Percentiles rank a stretch among this genome's conserved stretches.
Evolutionary conservation across 768 basidiomycete genomes (phyloP).

Genomic region (Hericium coralloides): DNA sequence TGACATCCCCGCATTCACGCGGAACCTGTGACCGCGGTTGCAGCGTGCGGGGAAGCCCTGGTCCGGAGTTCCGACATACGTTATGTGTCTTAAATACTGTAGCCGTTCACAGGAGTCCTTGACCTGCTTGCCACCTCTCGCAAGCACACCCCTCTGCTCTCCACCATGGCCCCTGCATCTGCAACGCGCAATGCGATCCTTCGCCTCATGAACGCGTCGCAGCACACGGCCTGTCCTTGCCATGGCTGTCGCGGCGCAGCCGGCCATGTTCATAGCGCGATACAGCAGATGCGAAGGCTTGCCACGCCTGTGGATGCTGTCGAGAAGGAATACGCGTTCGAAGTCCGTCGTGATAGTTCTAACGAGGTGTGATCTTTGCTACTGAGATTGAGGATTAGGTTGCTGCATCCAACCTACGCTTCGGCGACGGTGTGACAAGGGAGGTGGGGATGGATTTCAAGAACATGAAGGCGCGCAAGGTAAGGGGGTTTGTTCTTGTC

Average conservation of each 20-base stretch:
- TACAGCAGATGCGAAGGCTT: slow-evolving; percentile 59
- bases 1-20: too few species aligned
- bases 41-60: neutral
- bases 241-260: slow-evolving; percentile 50
- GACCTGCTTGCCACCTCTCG: neutral
- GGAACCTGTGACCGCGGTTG: too few species aligned
- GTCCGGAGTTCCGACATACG: neutral
- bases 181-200: slow-evolving; percentile 55
- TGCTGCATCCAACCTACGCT: slow-evolving; percentile 80
- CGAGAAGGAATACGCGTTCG: slow-evolving; percentile 89
- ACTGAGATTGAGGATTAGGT: slow-evolving; percentile 34
- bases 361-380: neutral
- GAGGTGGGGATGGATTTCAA: slow-evolving; percentile 93
- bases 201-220: slow-evolving; percentile 68
- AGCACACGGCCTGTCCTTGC: slow-evolving; percentile 72
- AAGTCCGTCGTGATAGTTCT: slow-evolving; percentile 32
- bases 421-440: slow-evolving; percentile 82
- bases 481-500: slow-evolving; percentile 19
- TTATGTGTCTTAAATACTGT: neutral
- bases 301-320: slow-evolving; percentile 67
- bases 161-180: slow-evolving; percentile 15
- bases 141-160: slow-evolving; percentile 3
- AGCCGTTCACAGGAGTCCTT: neutral
- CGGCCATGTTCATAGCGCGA: slow-evolving; percentile 33
- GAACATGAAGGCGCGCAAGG: slow-evolving; percentile 88